phyloP scores from a whole-genome alignment of 768 basidiomycete species.

The Holtermannia corniformis region DNA sequence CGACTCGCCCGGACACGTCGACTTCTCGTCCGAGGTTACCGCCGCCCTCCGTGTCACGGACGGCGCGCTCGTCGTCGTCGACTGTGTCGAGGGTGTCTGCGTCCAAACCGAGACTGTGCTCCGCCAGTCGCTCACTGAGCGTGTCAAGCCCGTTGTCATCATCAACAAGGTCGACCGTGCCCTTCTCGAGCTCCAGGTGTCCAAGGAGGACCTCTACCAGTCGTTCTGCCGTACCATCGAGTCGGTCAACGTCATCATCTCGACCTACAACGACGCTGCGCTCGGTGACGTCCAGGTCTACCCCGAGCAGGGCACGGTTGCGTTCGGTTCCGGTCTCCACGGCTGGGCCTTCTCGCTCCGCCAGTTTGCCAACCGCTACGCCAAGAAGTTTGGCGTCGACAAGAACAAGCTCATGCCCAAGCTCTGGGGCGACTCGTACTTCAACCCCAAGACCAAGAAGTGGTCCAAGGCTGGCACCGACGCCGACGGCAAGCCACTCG shows the following conservation, averaged over 20 bases:
- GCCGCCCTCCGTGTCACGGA: conserved; percentile 99
- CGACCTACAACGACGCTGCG: conserved; percentile 85
- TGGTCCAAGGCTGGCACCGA: conserved; percentile 74
- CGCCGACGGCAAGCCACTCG: conserved; percentile 79
- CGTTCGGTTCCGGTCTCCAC: conserved; percentile 98
- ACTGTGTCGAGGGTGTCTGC: conserved; percentile 98
- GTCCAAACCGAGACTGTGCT: conserved; percentile 99
- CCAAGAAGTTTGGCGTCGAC: conserved; percentile 98
- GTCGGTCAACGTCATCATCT: conserved; percentile 95
- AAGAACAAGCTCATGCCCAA: conserved; percentile 96
- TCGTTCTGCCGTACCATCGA: conserved; percentile 97
- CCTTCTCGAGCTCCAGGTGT: conserved; percentile 92
- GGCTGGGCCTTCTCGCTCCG: conserved; percentile 99
- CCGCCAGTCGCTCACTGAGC: conserved; percentile 91
- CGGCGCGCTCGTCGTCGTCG: conserved; percentile 98
- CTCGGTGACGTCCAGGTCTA: conserved; percentile 99
- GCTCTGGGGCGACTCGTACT: conserved; percentile 99
- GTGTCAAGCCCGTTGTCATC: conserved; percentile 98
- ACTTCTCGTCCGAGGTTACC: conserved; percentile 99
- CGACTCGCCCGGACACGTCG: conserved; percentile 99
- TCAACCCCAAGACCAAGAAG: conserved; percentile 93
- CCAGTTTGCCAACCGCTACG: conserved; percentile 87
- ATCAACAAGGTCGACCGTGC: conserved; percentile 99
- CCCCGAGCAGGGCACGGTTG: conserved; percentile 95
- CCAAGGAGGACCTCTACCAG: conserved; percentile 95